phyloP scores from a whole-genome alignment of 2,329 filamentous ascomycete genomes.

The Penicillium sp. region DNA sequence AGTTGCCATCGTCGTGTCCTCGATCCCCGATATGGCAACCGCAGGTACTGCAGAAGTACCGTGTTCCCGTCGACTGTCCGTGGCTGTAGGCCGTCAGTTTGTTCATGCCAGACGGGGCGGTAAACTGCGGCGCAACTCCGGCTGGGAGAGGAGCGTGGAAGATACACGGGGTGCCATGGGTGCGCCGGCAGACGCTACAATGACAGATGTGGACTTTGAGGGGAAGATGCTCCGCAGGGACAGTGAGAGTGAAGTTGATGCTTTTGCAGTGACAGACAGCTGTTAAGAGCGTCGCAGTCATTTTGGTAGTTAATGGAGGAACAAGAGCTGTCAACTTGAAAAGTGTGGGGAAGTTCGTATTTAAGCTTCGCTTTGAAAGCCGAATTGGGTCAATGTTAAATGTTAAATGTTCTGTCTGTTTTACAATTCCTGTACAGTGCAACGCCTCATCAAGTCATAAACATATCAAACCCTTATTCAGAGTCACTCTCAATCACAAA shows the following conservation, averaged over 20 bases:
- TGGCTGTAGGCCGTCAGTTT: slow-evolving; percentile 33
- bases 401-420: slow-evolving; percentile 4
- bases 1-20: slow-evolving; percentile 10
- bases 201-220: slow-evolving; percentile 47
- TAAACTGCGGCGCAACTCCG: slow-evolving; percentile 24
- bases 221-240: slow-evolving; percentile 38
- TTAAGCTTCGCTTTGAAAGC: not conserved
- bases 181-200: slow-evolving; percentile 47
- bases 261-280: slow-evolving; percentile 28
- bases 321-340: not conserved
- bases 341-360: slow-evolving; percentile 2
- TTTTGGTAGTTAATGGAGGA: slow-evolving; percentile 3
- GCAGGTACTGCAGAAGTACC: slow-evolving; percentile 49
- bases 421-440: slow-evolving; percentile 12
- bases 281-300: slow-evolving; percentile 21
- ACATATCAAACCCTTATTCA: slow-evolving; percentile 30
- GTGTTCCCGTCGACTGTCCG: slow-evolving; percentile 27
- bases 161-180: slow-evolving; percentile 37
- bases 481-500: slow-evolving; percentile 49
- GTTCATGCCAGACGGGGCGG: slow-evolving; percentile 20
- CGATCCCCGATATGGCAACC: slow-evolving; percentile 39
- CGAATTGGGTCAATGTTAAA: not conserved
- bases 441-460: slow-evolving; percentile 34
- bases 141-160: slow-evolving; percentile 28
- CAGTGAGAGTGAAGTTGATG: slow-evolving; percentile 36